Evolutionary conservation across 257 asterid species (phyloP).

Genomic region (Solanum arcanum): DNA sequence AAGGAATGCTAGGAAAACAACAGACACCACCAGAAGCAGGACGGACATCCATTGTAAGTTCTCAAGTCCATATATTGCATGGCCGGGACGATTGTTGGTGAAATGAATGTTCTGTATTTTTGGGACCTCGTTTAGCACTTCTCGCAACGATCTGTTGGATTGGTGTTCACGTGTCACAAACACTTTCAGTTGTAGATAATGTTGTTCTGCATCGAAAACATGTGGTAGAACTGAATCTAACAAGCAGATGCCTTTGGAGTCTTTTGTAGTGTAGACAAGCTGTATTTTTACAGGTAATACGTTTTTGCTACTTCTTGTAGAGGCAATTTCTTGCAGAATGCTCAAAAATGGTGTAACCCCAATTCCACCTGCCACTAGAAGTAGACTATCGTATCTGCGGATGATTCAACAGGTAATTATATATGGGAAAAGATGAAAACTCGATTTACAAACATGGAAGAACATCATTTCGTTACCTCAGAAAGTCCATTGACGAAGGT

Average conservation of each 20-base stretch:
- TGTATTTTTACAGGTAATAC: conserved; percentile 36
- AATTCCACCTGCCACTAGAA: conserved; percentile 83
- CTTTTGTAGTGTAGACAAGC: conserved; percentile 38
- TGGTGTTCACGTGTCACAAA: conserved; percentile 54
- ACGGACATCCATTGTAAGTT: conserved; percentile 28
- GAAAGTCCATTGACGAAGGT: conserved; percentile 49
- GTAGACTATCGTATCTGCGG: conserved; percentile 53
- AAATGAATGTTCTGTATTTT: conserved; percentile 20
- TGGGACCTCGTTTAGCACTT: conserved; percentile 25
- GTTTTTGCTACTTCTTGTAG: conserved; percentile 12
- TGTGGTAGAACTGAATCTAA: conserved; percentile 43
- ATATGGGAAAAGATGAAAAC: neutral
- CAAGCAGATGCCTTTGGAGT: conserved; percentile 40
- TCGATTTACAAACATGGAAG: neutral
- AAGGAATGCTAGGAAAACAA: conserved; percentile 36
- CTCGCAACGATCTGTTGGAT: conserved; percentile 24
- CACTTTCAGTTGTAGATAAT: conserved; percentile 32
- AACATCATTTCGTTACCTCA: conserved; percentile 30
- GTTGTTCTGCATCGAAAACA: conserved; percentile 22
- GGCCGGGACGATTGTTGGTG: conserved; percentile 12
- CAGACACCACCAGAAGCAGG: conserved; percentile 26
- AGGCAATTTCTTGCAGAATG: conserved; percentile 46
- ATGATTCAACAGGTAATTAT: neutral
- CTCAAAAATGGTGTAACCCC: conserved; percentile 76
- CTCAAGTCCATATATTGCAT: conserved; percentile 40